A percentile compares a stretch with the other conserved stretches of the same genome.
phyloP scores from a whole-genome alignment of 371 early-diverging fungal genomes.

The Syncephalastrum contaminatum region DNA sequence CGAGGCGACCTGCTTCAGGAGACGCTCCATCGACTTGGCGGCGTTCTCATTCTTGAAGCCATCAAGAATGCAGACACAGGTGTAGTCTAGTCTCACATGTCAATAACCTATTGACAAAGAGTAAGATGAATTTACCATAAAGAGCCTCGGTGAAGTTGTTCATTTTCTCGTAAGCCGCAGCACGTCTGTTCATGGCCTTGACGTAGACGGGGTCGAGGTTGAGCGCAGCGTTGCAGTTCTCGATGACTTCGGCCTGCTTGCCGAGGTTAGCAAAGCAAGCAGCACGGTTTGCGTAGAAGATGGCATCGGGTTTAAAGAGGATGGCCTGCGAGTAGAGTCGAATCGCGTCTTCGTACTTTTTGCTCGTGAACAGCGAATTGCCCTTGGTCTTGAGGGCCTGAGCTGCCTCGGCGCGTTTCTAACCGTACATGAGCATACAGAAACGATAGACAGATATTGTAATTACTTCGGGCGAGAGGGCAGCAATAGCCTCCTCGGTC shows the following conservation, averaged over 20 bases:
- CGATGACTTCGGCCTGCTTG: slow-evolving; percentile 70
- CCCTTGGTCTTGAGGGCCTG: slow-evolving; percentile 82
- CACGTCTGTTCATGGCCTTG: slow-evolving; percentile 84
- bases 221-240: slow-evolving; percentile 71
- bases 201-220: slow-evolving; percentile 74
- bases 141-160: slow-evolving; percentile 74
- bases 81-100: slow-evolving; percentile 64
- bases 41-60: slow-evolving; percentile 86
- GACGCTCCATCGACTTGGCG: slow-evolving; percentile 84
- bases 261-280: slow-evolving; percentile 83
- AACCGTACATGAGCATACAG: slow-evolving; percentile 5
- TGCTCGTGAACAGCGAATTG: slow-evolving; percentile 82
- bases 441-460: not conserved
- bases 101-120: no score
- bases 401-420: slow-evolving; percentile 68
- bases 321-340: slow-evolving; percentile 88
- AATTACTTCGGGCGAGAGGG: slow-evolving; percentile 49
- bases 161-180: slow-evolving; percentile 76
- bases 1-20: slow-evolving; percentile 82
- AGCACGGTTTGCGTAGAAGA: slow-evolving; percentile 94
- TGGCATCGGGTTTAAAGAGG: slow-evolving; percentile 70
- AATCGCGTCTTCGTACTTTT: slow-evolving; percentile 84
- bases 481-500: slow-evolving; percentile 60
- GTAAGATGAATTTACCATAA: no score
- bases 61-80: slow-evolving; percentile 90